Percentiles rank a stretch among this genome's conserved stretches.
These are phyloP conservation scores for Nidula microcarpa DNA, from an alignment of 768 basidiomycete genomes.

Conservation along the genomic window DNA sequence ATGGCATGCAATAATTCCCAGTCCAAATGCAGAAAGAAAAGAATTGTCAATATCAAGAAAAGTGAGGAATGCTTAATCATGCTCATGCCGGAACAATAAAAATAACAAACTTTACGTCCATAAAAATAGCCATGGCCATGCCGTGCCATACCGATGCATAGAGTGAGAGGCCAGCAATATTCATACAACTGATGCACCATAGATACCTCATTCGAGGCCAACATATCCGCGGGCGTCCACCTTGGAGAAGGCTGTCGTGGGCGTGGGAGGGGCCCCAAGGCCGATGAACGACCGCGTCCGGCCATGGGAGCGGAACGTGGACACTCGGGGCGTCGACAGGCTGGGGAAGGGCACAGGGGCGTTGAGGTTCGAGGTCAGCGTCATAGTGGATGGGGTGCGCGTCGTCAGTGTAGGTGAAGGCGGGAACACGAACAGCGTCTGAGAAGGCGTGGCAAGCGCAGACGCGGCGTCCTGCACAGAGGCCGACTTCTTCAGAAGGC, in stretches of 20 bases:
- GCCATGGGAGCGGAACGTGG: conserved; percentile 63
- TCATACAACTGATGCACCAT: background rate
- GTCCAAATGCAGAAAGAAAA: conserved; percentile 1
- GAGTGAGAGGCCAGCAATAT: background rate
- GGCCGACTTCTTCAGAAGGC: conserved; percentile 27
- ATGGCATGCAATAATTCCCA: conserved; percentile 6
- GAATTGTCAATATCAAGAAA: conserved; percentile 1
- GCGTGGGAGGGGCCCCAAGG: conserved; percentile 60
- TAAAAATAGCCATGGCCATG: background rate
- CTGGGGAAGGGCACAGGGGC: conserved; percentile 51
- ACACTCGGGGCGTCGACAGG: conserved; percentile 63
- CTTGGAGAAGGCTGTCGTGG: conserved; percentile 79
- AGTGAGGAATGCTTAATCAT: background rate
- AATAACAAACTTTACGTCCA: too few relatives aligned
- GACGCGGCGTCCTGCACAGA: conserved; percentile 17
- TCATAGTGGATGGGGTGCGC: conserved; percentile 79
- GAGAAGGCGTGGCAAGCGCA: conserved; percentile 56
- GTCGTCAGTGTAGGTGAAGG: conserved; percentile 63
- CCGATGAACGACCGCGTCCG: conserved; percentile 75
- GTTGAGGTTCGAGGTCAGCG: conserved; percentile 61
- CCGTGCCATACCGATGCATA: background rate
- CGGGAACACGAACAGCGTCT: conserved; percentile 85
- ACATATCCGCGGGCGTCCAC: conserved; percentile 85
- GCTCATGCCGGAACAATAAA: background rate
- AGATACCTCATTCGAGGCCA: conserved; percentile 39